Percentiles rank a stretch among this genome's conserved stretches.
Conservation (phyloP, 2,329 filamentous ascomycete species). For the Fusarium falciforme region DNA sequence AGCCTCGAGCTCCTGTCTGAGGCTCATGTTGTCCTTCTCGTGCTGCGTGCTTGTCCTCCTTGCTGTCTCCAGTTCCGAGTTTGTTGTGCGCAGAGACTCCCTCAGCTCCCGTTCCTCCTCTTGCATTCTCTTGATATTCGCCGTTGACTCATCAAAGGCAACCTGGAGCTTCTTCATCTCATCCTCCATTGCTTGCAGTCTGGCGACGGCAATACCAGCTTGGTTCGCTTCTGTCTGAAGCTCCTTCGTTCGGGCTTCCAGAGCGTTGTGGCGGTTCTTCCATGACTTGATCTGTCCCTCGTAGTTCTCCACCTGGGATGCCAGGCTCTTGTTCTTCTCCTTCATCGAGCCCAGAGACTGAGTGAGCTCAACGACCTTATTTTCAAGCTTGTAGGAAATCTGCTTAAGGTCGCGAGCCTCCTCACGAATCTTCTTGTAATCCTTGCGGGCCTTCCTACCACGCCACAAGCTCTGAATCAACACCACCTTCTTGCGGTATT, state of each 20-base stretch:
- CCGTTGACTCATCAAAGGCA: slow-evolving; percentile 89
- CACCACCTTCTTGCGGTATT: slow-evolving; percentile 89
- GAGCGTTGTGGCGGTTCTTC: slow-evolving; percentile 89
- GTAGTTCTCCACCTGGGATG: slow-evolving; percentile 93
- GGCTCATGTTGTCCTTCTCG: slow-evolving; percentile 85
- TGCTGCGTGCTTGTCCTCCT: slow-evolving; percentile 79
- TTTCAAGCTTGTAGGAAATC: slow-evolving; percentile 99
- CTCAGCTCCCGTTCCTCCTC: slow-evolving; percentile 90
- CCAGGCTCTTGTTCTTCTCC: slow-evolving; percentile 90
- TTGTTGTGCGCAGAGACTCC: slow-evolving; percentile 83
- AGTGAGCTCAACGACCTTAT: slow-evolving; percentile 98
- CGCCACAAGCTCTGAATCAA: slow-evolving; percentile 95
- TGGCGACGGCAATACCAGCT: slow-evolving; percentile 93
- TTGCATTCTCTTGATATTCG: slow-evolving; percentile 92
- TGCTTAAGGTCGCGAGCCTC: slow-evolving; percentile 98
- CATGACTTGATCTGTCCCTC: slow-evolving; percentile 96
- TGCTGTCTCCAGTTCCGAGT: slow-evolving; percentile 82
- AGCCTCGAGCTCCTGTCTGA: slow-evolving; percentile 89
- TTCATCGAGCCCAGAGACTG: slow-evolving; percentile 93
- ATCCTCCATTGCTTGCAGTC: slow-evolving; percentile 89
- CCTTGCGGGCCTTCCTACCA: slow-evolving; percentile 81
- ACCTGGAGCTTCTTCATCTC: slow-evolving; percentile 93
- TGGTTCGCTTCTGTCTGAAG: slow-evolving; percentile 97
- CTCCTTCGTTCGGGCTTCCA: slow-evolving; percentile 92
- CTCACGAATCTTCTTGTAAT: slow-evolving; percentile 91